Percentiles rank a stretch among this genome's conserved stretches.
phyloP scores from a whole-genome alignment of 2,329 filamentous ascomycete genomes.

The Chaetothyriales sp. region DNA sequence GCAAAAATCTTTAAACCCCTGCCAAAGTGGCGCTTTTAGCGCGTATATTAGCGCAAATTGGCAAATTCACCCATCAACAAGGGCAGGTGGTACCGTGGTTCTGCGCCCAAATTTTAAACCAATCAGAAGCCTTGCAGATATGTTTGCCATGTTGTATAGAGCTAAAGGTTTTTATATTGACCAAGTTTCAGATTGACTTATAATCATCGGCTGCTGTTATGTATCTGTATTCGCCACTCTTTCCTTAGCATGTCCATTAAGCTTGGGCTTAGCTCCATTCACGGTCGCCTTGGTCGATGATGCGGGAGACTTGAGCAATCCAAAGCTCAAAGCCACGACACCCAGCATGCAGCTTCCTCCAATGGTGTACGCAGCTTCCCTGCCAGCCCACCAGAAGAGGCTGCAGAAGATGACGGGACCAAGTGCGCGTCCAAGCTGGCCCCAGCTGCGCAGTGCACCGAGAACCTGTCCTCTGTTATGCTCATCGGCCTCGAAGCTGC shows the following conservation, averaged over 20 bases:
- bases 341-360: constrained; percentile 68
- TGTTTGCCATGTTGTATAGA: no score
- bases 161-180: no score
- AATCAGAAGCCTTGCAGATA: no score
- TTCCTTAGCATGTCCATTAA: neutral
- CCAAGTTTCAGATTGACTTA: no score
- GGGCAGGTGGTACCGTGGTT: no score
- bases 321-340: constrained; percentile 59
- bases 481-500: constrained; percentile 72
- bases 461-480: constrained; percentile 75
- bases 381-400: constrained; percentile 95
- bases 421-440: constrained; percentile 74
- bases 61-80: no score
- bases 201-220: no score
- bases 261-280: neutral
- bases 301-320: constrained; percentile 52
- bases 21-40: no score
- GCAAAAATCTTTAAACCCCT: no score
- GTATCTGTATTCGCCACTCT: neutral
- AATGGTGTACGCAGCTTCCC: constrained; percentile 68
- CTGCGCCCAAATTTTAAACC: no score
- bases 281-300: neutral
- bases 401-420: constrained; percentile 86
- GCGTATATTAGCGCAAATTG: no score
- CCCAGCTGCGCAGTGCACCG: constrained; percentile 64